A percentile compares a stretch with the other conserved stretches of the same genome.
Conservation (phyloP, 345 rosid genomes). For the Brassica juncea region DNA sequence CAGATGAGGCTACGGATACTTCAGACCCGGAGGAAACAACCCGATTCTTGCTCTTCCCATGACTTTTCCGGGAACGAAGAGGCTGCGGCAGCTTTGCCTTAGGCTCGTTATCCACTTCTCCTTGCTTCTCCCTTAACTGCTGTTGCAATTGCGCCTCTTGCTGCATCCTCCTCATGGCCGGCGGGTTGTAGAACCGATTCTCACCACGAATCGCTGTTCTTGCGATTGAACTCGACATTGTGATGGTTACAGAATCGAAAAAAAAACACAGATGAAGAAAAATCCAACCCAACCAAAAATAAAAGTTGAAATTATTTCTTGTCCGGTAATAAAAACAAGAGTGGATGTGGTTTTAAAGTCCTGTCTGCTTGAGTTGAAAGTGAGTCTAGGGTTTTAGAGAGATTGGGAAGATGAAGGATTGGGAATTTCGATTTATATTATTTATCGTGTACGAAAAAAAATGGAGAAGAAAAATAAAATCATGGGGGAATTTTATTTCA, state of each 20-base stretch:
- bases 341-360: background rate
- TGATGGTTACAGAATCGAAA: conserved; percentile 4
- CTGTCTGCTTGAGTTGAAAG: conserved; percentile 16
- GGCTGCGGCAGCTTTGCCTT: conserved; percentile 6
- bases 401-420: conserved; percentile 32
- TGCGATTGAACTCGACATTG: conserved; percentile 52
- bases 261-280: conserved; percentile 13
- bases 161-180: conserved; percentile 49
- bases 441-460: conserved; percentile 9
- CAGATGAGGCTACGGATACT: conserved; percentile 43
- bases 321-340: background rate
- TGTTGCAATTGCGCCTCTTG: conserved; percentile 49
- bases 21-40: conserved; percentile 38
- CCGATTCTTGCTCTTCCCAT: conserved; percentile 37
- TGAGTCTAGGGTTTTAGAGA: conserved; percentile 49
- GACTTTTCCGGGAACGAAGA: conserved; percentile 8
- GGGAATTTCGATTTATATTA: conserved; percentile 10
- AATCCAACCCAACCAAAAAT: conserved; percentile 6
- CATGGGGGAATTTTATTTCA: conserved; percentile 1
- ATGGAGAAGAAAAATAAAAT: background rate
- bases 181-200: conserved; percentile 54
- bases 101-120: conserved; percentile 33
- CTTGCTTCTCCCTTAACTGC: conserved; percentile 34
- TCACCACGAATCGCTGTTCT: conserved; percentile 47
- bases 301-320: background rate